These are phyloP conservation scores for Clausena lansium DNA, from an alignment of 345 rosid species.

Conservation along the genomic window DNA sequence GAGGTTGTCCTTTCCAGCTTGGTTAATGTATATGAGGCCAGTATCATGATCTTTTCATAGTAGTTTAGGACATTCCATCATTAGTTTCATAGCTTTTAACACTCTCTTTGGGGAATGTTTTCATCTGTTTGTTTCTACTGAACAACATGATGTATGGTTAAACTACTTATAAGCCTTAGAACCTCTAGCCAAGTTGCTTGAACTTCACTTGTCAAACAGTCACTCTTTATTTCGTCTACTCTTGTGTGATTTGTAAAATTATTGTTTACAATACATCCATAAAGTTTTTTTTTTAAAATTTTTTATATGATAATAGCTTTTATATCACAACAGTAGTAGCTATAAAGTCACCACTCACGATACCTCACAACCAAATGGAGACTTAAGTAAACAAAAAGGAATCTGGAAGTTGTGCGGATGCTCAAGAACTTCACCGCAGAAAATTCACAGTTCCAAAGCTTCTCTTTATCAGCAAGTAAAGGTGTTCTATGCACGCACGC, in stretches of 20 bases:
- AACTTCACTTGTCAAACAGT: neutral
- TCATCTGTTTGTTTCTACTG: neutral
- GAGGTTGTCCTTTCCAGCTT: neutral
- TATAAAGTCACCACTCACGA: too few species aligned
- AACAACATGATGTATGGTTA: neutral
- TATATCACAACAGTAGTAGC: too few species aligned
- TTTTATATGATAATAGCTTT: too few species aligned
- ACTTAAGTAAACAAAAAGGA: too few species aligned
- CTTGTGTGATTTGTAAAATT: neutral
- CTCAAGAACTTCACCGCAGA: neutral
- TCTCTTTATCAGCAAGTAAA: neutral
- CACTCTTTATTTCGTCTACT: neutral
- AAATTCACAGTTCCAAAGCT: too few species aligned
- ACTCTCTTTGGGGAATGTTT: neutral
- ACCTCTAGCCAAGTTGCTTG: neutral
- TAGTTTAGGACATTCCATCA: neutral
- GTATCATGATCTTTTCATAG: neutral
- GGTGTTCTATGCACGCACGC: neutral
- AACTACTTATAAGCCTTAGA: neutral
- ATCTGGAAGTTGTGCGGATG: neutral
- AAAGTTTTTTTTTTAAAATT: too few species aligned
- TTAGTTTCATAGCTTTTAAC: neutral
- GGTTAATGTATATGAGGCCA: neutral
- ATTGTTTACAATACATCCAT: too few species aligned
- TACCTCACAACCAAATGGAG: too few species aligned